Conservation (phyloP, 352 stramenopile species). For the Phytophthora agathidicida region DNA sequence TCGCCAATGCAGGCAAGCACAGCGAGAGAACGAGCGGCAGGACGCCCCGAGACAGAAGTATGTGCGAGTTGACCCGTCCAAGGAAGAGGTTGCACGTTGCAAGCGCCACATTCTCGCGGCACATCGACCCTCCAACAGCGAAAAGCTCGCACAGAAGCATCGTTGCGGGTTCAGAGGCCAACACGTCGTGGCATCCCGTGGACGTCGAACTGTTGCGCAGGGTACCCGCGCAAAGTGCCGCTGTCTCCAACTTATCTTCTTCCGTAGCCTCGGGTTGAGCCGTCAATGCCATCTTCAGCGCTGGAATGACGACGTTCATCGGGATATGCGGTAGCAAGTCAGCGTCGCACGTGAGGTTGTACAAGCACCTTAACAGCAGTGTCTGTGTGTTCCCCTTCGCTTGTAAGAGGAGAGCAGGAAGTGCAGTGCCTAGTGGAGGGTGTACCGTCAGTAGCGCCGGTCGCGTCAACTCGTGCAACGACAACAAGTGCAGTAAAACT, state of each 20-base stretch:
- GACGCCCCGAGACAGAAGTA: conserved; percentile 51
- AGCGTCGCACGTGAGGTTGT: conserved; percentile 62
- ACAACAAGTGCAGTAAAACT: conserved; percentile 67
- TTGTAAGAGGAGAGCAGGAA: conserved; percentile 46
- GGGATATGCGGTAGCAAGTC: conserved; percentile 32
- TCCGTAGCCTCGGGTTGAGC: conserved; percentile 1
- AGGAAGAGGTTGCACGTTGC: conserved; percentile 76
- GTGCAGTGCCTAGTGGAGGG: conserved; percentile 28
- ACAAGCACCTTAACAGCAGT: conserved; percentile 61
- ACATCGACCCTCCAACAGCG: conserved; percentile 38
- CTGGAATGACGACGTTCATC: conserved; percentile 25
- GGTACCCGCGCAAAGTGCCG: conserved; percentile 43
- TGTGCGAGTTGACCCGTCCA: conserved; percentile 62
- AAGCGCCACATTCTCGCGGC: conserved; percentile 57
- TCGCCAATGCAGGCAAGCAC: conserved; percentile 20
- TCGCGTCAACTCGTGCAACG: conserved; percentile 46
- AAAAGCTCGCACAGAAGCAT: conserved; percentile 56
- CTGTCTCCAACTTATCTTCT: conserved; percentile 19
- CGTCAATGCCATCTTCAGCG: conserved; percentile 21
- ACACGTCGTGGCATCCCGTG: conserved; percentile 33
- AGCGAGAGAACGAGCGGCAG: conserved; percentile 67
- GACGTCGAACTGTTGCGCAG: conserved; percentile 64
- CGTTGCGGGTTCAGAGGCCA: conserved; percentile 52
- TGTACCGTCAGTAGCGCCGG: conserved; percentile 24
- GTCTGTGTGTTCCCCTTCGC: conserved; percentile 37